These are phyloP conservation scores for Hypomontagnella submonticulosa DNA, from an alignment of 495 filamentous ascomycete genomes.

Conservation along the genomic window DNA sequence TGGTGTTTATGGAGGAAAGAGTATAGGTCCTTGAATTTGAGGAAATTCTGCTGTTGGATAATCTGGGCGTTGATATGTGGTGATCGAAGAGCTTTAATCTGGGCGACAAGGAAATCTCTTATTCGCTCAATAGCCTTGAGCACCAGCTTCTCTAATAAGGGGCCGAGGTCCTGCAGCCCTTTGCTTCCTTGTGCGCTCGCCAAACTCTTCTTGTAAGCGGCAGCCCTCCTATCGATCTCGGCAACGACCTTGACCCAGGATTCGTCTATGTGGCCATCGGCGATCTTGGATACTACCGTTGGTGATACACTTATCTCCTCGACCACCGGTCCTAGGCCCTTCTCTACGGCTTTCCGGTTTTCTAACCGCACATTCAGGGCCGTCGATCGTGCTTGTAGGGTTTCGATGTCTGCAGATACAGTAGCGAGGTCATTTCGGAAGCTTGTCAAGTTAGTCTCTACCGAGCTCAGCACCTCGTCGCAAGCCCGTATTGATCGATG, in stretches of 20 bases:
- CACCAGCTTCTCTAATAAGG: conserved; percentile 82
- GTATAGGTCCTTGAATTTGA: conserved; percentile 88
- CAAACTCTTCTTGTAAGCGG: conserved; percentile 72
- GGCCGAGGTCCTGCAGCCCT: conserved; percentile 83
- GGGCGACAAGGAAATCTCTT: conserved; percentile 89
- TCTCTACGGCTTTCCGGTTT: conserved; percentile 90
- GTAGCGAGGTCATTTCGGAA: conserved; percentile 92
- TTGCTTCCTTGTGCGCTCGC: conserved; percentile 72
- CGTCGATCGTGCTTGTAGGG: conserved; percentile 84
- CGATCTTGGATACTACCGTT: conserved; percentile 79
- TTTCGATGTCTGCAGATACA: conserved; percentile 95
- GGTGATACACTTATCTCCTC: conserved; percentile 93
- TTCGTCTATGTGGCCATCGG: conserved; percentile 90
- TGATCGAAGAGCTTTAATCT: conserved; percentile 91
- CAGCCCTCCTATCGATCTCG: conserved; percentile 83
- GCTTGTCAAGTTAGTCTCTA: conserved; percentile 88
- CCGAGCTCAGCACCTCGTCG: conserved; percentile 91
- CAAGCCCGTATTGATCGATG: conserved; percentile 90
- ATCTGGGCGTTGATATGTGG: conserved; percentile 97
- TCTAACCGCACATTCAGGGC: conserved; percentile 87
- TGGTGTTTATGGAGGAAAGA: conserved; percentile 84
- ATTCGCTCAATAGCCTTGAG: conserved; percentile 95
- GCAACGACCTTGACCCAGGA: conserved; percentile 85
- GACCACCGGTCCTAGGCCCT: conserved; percentile 85
- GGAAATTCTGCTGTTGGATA: conserved; percentile 89